phyloP scores from a whole-genome alignment of 2,329 filamentous ascomycete species.

The Fusarium keratoplasticum region DNA sequence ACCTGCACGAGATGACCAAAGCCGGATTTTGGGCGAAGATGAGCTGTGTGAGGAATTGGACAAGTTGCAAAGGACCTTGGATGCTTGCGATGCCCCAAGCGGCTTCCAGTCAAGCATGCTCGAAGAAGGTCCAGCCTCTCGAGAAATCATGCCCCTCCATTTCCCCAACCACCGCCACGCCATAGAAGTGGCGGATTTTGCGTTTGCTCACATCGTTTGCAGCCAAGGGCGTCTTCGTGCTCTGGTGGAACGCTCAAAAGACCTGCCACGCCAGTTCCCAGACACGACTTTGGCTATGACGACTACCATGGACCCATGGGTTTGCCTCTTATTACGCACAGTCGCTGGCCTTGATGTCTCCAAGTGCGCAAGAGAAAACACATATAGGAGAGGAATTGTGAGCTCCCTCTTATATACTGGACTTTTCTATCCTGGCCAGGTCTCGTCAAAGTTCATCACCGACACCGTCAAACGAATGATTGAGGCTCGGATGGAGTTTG shows the following conservation, averaged over 20 bases:
- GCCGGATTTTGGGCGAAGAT: background rate
- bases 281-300: background rate
- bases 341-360: background rate
- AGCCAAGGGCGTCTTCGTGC: background rate
- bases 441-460: background rate
- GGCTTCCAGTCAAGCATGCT: background rate
- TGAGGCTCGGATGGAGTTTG: background rate
- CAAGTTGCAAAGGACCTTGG: background rate
- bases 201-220: background rate
- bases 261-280: background rate
- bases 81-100: background rate
- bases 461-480: background rate
- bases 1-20: background rate
- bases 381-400: background rate
- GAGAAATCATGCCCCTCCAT: background rate
- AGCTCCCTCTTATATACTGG: background rate
- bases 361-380: background rate
- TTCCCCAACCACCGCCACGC: background rate
- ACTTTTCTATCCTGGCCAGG: background rate
- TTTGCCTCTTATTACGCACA: background rate
- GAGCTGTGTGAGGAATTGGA: background rate
- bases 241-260: background rate
- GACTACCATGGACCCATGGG: background rate
- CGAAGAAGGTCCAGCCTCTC: background rate
- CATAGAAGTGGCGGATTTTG: background rate